Evolutionary conservation across 495 filamentous ascomycete genomes (phyloP), one percentile per base, ranked within the genome.

Genomic region (Friedmanniomyces endolithicus): DNA sequence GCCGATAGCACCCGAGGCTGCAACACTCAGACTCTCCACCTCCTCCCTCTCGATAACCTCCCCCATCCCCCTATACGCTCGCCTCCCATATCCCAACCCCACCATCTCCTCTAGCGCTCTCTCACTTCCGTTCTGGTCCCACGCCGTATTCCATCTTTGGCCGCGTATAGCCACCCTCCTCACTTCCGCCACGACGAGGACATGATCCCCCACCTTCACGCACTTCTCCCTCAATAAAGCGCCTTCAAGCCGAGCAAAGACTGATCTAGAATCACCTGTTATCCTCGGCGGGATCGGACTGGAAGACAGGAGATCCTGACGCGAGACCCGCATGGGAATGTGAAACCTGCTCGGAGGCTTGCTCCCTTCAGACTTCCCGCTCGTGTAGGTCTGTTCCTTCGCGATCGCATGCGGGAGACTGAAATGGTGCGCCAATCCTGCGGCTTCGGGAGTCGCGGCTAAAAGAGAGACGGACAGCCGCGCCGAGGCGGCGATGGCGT

Each of bases 111-210:
- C 49, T 11, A 56, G 11, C 23, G 12, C 16, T 16, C 11, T 16
- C 7, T 14, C 24, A 6, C 19, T 23, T 22, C 46, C 39, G 19
- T 43, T 33, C 31, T 33, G n/a, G 27, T 9, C 27, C 27, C 9
- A 3, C 4, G 27, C 17, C 6, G 37, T 41, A 29, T 45, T 39
- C 11, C 19, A 1, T 11, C 27, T 19, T 20, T n/a, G n/a, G 3
- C 43, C 48, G 4, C 16, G 48, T 12, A 52, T 1, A 16, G 11
- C 20, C 2, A 54, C 34, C 9, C 17, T 8, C 44, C 17, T 29
- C 53, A 80, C 77, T 55, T 75, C 71, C n/a, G 76, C 79, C 29
- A 81, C 59, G 27, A 78, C 72, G 50, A 83, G 72, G 22, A 74
- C 70, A 64, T 82, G 78, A 55, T 81, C 76, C 6, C 68, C 64